Base-by-base conservation (phyloP, 768 basidiomycete species). In the Cubamyces sp. region DNA sequence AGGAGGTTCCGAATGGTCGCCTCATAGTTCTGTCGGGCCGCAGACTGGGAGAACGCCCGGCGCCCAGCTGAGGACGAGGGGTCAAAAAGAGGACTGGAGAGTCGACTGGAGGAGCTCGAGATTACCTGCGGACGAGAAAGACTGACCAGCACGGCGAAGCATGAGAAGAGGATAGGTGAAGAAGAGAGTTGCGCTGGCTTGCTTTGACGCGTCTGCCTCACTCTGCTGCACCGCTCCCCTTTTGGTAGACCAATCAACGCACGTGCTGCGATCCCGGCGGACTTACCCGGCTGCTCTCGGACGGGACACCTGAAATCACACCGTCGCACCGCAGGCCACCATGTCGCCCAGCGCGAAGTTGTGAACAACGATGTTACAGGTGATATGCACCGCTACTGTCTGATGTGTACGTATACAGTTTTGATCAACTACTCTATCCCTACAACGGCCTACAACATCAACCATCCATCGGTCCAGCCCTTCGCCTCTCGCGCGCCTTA, bases 1-100 rank as follows among this genome's bases (percentile, higher is more conserved):
- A 88, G 86, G 66, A 99, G 85, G 80, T 98, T 99, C 73, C 84
- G 81, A 73, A 95, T 89, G 51, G 94, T 95, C 73, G 91, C 90
- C 57, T 89, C 93, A 75, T 98, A 98, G 70, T 84, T 86, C 66
- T 78, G 82, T 69, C 92, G 84, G 68, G 86, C 73, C 46, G 84
- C 84, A 67, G 94, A 91, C 69, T 85, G 83, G 50, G 92, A 87
- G 81, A 96, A 93, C 66, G 88, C 79, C 80, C 95, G 82, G 80
- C 85, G 84, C 81, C 87, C 87, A 70, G 77, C 86, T 87, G 64
- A 21, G 39, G 26, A 42, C 43, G 50, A 37, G 55, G 51, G 45
- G 46, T 59, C 52, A 60, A 28, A 21, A 16, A 58, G 7, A 15
- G 43, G 41, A 30, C 37, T 26, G 14, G 48, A 30, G 15, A n/a